phyloP scores from a whole-genome alignment of 495 filamentous ascomycete genomes.

The Talaromyces trachyspermus region DNA sequence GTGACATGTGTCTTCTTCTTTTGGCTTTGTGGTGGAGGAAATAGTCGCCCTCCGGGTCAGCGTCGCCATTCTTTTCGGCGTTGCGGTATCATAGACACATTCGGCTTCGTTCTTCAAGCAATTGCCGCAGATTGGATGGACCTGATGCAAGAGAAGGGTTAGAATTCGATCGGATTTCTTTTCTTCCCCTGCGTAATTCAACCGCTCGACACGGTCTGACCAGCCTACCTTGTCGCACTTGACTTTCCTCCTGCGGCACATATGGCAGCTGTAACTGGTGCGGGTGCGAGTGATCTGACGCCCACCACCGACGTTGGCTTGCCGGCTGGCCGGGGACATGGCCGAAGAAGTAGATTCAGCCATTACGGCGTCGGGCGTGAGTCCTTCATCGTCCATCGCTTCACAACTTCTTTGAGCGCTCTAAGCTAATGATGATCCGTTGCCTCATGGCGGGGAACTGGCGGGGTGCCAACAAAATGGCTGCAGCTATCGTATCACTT shows the following conservation, averaged over 20 bases:
- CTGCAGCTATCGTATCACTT: no score
- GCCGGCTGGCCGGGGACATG: neutral
- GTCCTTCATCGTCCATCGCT: no score
- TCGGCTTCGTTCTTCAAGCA: slow-evolving; percentile 38
- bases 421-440: no score
- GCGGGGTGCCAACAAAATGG: no score
- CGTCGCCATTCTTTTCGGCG: slow-evolving; percentile 19
- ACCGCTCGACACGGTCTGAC: no score
- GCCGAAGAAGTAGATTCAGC: neutral
- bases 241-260: slow-evolving; percentile 40
- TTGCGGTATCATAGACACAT: slow-evolving; percentile 35
- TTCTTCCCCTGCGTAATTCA: no score
- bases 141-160: no score
- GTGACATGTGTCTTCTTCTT: slow-evolving; percentile 25
- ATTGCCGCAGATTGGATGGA: slow-evolving; percentile 42
- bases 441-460: no score
- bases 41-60: slow-evolving; percentile 11
- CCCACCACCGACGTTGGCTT: slow-evolving; percentile 12
- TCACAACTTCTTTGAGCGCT: neutral
- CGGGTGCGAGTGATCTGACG: slow-evolving; percentile 44
- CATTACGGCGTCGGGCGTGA: no score
- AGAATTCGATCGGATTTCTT: no score
- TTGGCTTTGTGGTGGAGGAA: slow-evolving; percentile 28
- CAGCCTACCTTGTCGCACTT: slow-evolving; percentile 37
- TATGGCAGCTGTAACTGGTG: slow-evolving; percentile 43